Percentiles rank a stretch among this genome's conserved stretches.
Evolutionary conservation across 306 rosid species (phyloP).

Genomic region (Rosa rugosa): DNA sequence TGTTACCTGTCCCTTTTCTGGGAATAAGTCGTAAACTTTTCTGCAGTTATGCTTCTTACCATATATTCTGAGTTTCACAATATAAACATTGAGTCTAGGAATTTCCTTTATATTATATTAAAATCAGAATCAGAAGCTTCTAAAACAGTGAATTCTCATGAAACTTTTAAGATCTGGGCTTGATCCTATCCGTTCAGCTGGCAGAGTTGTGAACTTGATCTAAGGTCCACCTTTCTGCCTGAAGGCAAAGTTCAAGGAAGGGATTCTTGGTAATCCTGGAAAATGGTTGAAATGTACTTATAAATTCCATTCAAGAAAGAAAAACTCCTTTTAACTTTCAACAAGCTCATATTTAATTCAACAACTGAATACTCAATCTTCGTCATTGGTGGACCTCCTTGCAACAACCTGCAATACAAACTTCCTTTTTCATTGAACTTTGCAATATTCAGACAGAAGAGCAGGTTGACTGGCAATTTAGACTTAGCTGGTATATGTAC

Average conservation of each 20-base stretch:
- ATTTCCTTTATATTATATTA: not conserved
- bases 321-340: not conserved
- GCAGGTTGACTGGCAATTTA: not conserved
- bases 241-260: not conserved
- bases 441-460: not conserved
- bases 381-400: not conserved
- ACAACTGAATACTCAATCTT: not conserved
- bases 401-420: not conserved
- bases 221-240: not conserved
- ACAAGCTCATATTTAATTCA: not conserved
- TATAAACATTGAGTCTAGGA: not conserved
- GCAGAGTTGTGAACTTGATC: not conserved
- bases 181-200: not conserved
- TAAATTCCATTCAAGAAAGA: not conserved
- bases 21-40: not conserved
- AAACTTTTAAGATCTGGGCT: not conserved
- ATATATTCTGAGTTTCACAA: not conserved
- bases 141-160: not conserved
- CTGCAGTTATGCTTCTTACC: not conserved
- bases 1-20: not conserved
- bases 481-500: not conserved
- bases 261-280: not conserved
- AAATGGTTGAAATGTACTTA: not conserved
- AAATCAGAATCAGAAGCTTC: slow-evolving; percentile 1
- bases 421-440: not conserved